phyloP scores from a whole-genome alignment of 495 filamentous ascomycete genomes.

The Aeminium ludgeri region DNA sequence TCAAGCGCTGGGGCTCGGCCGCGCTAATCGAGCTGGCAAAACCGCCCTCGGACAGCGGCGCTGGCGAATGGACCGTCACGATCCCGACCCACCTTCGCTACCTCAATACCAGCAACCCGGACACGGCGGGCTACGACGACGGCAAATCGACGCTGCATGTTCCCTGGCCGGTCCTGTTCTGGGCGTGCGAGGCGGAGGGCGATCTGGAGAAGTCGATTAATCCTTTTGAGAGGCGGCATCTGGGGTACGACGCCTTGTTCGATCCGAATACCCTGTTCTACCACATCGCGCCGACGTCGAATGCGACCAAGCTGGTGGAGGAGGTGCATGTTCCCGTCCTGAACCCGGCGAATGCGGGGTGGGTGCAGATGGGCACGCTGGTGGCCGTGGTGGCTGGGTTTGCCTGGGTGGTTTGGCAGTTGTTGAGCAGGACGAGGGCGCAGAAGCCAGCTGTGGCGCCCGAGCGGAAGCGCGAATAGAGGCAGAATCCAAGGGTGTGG shows the following conservation, averaged over 20 bases:
- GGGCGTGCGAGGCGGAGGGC: constrained; percentile 69
- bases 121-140: constrained; percentile 9
- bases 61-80: constrained; percentile 45
- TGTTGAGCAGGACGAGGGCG: constrained; percentile 19
- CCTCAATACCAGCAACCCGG: constrained; percentile 40
- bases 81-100: constrained; percentile 85
- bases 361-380: constrained; percentile 55
- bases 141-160: constrained; percentile 28
- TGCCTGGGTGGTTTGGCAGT: constrained; percentile 54
- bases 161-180: constrained; percentile 73
- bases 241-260: constrained; percentile 83
- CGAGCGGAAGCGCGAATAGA: no score
- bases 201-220: constrained; percentile 56
- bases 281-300: constrained; percentile 48
- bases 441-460: no score
- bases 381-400: constrained; percentile 53
- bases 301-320: constrained; percentile 35
- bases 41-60: constrained; percentile 2
- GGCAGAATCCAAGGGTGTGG: no score
- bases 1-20: constrained; percentile 61
- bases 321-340: constrained; percentile 60
- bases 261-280: constrained; percentile 68
- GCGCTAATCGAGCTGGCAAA: constrained; percentile 61
- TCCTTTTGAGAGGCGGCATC: constrained; percentile 67
- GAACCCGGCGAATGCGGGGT: constrained; percentile 35